Evolutionary conservation across 257 asterid genomes (phyloP), one percentile per base, ranked within the genome.

Genomic region (Salvia miltiorrhiza): DNA sequence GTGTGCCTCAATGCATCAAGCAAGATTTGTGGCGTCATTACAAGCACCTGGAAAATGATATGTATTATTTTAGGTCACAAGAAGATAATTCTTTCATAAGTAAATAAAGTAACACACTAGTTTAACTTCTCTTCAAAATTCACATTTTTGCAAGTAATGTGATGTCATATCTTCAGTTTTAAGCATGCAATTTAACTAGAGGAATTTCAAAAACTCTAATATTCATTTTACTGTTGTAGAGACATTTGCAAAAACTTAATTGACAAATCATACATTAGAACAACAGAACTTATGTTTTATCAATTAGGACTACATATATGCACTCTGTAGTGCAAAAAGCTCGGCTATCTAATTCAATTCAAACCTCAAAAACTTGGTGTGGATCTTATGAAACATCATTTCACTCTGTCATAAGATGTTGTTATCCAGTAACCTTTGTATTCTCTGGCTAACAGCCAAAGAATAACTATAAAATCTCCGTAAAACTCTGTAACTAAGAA

Each of bases 11-110:
- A 78, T 28, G 96, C 97, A 72, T 78, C 69, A 40, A 90, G 92
- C 81, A 93, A 70, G 69, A 93, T 85, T 4, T 73, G 84, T 4
- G 96, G 96, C 12, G 98, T 90, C 98, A 93, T 88, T 14, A 93
- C 95, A 78, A 93, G 93, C 80, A 93, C 98, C 98, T 93, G 78
- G 58, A 78, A 58, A 74, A 80, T 4, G 62, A 71, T 71, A 52
- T 41, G 40, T 3, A 65, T 28, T 10, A 67, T 75, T 39, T 54
- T 69, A 67, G 3, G 32, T 59, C 57, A 56, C 8, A 52, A 53
- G 50, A 47, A 66, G 28, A 47, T 60, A 64, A 9, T 54, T n/a
- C n/a, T 23, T 11, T 48, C 7, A 24, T 7, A 48, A 16, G 47
- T 55, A n/a, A 44, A 63, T 68, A 30, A 53, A 52, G 37, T 24